Base-by-base conservation (phyloP, 345 rosid species). In the Ceriops zippeliana region DNA sequence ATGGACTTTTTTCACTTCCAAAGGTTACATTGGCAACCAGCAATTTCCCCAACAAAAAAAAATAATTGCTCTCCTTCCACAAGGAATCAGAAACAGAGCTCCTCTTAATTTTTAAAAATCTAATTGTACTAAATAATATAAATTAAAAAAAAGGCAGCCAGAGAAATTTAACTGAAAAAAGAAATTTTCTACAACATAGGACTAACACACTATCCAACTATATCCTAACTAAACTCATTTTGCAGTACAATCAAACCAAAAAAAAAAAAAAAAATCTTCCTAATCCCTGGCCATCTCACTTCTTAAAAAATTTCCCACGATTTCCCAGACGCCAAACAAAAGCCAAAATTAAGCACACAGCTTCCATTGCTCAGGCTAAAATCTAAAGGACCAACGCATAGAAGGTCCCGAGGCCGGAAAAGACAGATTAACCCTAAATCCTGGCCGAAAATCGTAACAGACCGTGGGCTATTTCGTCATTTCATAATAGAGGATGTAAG, bases 271-370 rank as follows among this genome's bases (percentile, higher is more conserved):
- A 3, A n/a, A 59, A 19, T 28, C 54, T 10, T 38, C 35, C 1
- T 4, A 68, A 53, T 17, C 31, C 46, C 24, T 24, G 20, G 32
- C 3, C 7, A 35, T 0, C 9, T 66, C 10, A 5, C 28, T 22
- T 58, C 26, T 27, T 42, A 28, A 22, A 6, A 30, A 6, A 22
- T 16, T 49, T 21, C 73, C 68, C 46, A 38, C 58, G 22, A 16
- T 47, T 67, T 70, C 68, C 59, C 72, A 69, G 26, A 13, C 66
- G 56, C 73, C 65, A 59, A 67, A 62, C 34, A 76, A 42, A 60
- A 17, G 28, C n/a, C 61, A 52, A 72, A 69, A 31, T 24, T 52
- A 37, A 64, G 22, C 22, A 58, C 64, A 47, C 54, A 70, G 9
- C n/a, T 17, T 66, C 46, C 54, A 30, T 24, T 11, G 57, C 46